Evolutionary conservation across 2,329 filamentous ascomycete species (phyloP).

Genomic region (Colletotrichum acutatum): DNA sequence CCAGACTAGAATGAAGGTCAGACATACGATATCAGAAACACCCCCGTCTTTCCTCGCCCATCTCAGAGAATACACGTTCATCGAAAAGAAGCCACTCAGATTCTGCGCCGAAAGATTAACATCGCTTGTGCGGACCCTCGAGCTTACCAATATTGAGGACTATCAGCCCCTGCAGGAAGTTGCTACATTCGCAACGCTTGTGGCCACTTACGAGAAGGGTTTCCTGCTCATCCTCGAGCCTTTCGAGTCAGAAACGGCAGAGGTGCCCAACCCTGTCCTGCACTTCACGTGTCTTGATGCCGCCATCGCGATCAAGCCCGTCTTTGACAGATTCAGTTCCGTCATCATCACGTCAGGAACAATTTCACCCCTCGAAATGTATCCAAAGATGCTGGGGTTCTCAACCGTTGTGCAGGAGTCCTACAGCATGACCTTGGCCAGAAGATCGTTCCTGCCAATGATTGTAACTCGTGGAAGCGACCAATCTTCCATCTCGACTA

Average conservation of each 20-base stretch:
- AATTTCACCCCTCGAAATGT: slow-evolving; percentile 97
- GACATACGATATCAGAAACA: slow-evolving; percentile 97
- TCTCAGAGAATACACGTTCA: slow-evolving; percentile 95
- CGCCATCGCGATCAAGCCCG: slow-evolving; percentile 96
- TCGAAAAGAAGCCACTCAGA: slow-evolving; percentile 92
- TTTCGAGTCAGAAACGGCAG: slow-evolving; percentile 93
- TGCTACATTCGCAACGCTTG: slow-evolving; percentile 94
- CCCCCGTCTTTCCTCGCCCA: slow-evolving; percentile 93
- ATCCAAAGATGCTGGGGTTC: slow-evolving; percentile 98
- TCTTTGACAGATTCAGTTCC: slow-evolving; percentile 96
- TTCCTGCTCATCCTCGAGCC: slow-evolving; percentile 97
- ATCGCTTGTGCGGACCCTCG: slow-evolving; percentile 92
- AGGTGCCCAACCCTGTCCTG: slow-evolving; percentile 95
- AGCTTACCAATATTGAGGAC: slow-evolving; percentile 97
- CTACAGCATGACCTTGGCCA: slow-evolving; percentile 94
- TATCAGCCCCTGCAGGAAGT: slow-evolving; percentile 97
- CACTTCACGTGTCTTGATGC: slow-evolving; percentile 98
- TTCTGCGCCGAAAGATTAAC: slow-evolving; percentile 97
- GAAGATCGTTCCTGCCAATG: slow-evolving; percentile 96
- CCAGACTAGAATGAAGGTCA: slow-evolving; percentile 95
- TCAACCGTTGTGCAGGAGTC: slow-evolving; percentile 94
- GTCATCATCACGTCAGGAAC: slow-evolving; percentile 99
- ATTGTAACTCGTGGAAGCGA: slow-evolving; percentile 96
- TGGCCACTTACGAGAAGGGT: slow-evolving; percentile 96
- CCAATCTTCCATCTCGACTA: slow-evolving; percentile 90